Evolutionary conservation across 2,329 filamentous ascomycete genomes (phyloP), one percentile per base, ranked within the genome.

Genomic region (Drechmeria coniospora): DNA sequence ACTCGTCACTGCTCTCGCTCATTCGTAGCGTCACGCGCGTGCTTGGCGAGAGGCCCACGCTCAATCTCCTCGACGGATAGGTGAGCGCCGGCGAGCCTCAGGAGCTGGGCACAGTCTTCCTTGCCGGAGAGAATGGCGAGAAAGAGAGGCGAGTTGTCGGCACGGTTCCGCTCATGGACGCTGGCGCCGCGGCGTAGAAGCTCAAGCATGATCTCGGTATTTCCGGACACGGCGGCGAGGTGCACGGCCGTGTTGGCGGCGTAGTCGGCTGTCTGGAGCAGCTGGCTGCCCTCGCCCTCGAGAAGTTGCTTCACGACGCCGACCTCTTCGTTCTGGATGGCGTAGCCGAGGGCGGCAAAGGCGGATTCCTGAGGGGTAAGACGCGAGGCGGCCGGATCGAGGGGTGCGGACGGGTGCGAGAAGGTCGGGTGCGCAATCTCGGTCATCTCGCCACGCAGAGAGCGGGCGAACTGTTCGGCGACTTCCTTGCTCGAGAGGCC

Each of bases 401-500:
- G 45, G 20, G 53, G 63, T 23, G 63, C 68, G 15, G 70, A 62
- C 0, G 79, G 80, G 45, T 87, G 82, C 21, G 77, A 69, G 54
- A 92, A 92, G 35, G 76, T 71, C 9, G 79, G 79, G 24, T 67
- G 61, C 6, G 71, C 65, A 29, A 72, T 68, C 51, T 84, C 80
- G 8, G 82, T 92, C 54, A 93, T 70, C 56, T 94, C 86, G 25
- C 86, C 86, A 27, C 82, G 71, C 14, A 93, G 62, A 8, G 79
- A 81, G 15, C 65, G 55, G 6, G 79, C 74, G 71, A 93, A 92
- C 35, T 65, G 64, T 35, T 60, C 61, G 4, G 73, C 65, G 16
- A 93, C 73, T 14, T 81, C 74, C 29, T 65, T 59, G 6, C 68
- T 62, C 0, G 67, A 64, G n/a, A 79, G 59, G 18, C 61, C 64